Conservation (phyloP, 2,329 filamentous ascomycete species). For the Penicillium sp. region DNA sequence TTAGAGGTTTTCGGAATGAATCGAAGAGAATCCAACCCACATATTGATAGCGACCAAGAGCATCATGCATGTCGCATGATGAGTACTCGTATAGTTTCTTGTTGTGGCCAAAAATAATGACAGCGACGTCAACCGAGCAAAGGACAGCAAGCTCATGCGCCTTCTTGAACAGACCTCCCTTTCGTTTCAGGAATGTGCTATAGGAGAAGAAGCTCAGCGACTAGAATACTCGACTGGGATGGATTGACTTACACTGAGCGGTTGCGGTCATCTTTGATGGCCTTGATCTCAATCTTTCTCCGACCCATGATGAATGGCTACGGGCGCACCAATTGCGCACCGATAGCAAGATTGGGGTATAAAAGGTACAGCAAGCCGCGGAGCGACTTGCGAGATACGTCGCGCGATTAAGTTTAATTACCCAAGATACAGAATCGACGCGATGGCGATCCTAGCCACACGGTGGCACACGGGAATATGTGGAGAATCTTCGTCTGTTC, state of each 20-base stretch:
- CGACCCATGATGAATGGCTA: slow-evolving; percentile 67
- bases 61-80: slow-evolving; percentile 86
- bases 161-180: slow-evolving; percentile 98
- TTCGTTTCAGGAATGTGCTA: slow-evolving; percentile 97
- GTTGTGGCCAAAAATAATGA: slow-evolving; percentile 98
- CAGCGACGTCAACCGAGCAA: slow-evolving; percentile 96
- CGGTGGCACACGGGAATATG: neutral
- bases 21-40: slow-evolving; percentile 54
- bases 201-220: neutral
- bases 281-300: slow-evolving; percentile 99
- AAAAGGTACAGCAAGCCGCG: neutral
- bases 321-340: slow-evolving; percentile 13
- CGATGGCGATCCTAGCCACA: slow-evolving; percentile 1
- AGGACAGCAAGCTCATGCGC: slow-evolving; percentile 96
- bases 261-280: slow-evolving; percentile 97
- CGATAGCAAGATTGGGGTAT: neutral
- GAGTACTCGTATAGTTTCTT: slow-evolving; percentile 99
- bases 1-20: neutral
- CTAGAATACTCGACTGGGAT: neutral
- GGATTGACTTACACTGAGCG: slow-evolving; percentile 80
- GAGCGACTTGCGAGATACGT: neutral
- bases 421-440: slow-evolving; percentile 5
- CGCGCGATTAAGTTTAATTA: slow-evolving; percentile 1
- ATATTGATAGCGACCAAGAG: slow-evolving; percentile 84
- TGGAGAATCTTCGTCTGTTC: neutral